Conservation (phyloP, 495 filamentous ascomycete genomes). For the Trichoderma orchidacearum region DNA sequence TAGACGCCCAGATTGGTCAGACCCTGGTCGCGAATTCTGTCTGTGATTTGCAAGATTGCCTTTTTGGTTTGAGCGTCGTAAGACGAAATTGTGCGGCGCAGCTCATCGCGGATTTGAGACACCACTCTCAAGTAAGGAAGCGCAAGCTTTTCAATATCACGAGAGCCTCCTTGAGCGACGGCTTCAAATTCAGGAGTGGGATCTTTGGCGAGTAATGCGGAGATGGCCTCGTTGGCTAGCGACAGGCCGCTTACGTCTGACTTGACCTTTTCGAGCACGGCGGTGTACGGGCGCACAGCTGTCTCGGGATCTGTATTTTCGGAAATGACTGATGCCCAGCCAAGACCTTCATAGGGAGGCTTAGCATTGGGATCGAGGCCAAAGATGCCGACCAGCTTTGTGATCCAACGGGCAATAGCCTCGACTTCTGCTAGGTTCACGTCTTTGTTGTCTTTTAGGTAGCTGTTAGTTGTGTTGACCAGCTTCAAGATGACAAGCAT, state of each 20-base stretch:
- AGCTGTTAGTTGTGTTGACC: slow-evolving; percentile 59
- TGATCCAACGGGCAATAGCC: slow-evolving; percentile 63
- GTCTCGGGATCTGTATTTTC: slow-evolving; percentile 26
- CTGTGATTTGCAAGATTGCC: slow-evolving; percentile 53
- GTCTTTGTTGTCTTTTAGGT: slow-evolving; percentile 40
- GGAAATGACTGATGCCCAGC: slow-evolving; percentile 64
- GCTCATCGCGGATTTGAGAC: slow-evolving; percentile 51
- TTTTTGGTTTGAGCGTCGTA: slow-evolving; percentile 34
- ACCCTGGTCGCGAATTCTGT: slow-evolving; percentile 64
- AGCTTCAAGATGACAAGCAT: slow-evolving; percentile 65
- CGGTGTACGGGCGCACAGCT: slow-evolving; percentile 30
- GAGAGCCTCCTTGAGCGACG: slow-evolving; percentile 21
- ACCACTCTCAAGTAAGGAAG: slow-evolving; percentile 52
- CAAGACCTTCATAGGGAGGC: slow-evolving; percentile 48
- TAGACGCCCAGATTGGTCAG: slow-evolving; percentile 72
- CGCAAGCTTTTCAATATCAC: slow-evolving; percentile 35
- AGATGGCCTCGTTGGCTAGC: slow-evolving; percentile 15
- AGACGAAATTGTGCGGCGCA: slow-evolving; percentile 45
- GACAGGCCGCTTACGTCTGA: slow-evolving; percentile 20
- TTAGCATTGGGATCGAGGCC: slow-evolving; percentile 63
- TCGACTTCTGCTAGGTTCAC: slow-evolving; percentile 40
- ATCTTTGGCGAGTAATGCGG: slow-evolving; percentile 16
- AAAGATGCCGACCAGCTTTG: slow-evolving; percentile 68
- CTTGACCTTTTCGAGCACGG: slow-evolving; percentile 22
- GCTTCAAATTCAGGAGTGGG: slow-evolving; percentile 27